phyloP scores from a whole-genome alignment of 768 basidiomycete genomes.

The Macrolepiota dolichaula region DNA sequence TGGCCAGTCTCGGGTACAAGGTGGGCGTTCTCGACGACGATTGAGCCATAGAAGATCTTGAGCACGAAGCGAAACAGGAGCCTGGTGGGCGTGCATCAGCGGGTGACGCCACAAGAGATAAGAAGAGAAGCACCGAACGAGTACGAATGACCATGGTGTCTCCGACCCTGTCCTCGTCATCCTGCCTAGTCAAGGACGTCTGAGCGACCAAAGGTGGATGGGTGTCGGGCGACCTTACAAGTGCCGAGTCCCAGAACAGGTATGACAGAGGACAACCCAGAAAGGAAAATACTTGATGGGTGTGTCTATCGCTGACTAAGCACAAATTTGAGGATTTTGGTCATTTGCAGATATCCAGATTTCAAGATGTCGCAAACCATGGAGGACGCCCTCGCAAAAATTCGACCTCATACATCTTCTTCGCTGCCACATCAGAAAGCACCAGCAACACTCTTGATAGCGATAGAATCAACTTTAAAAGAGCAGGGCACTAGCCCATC shows the following conservation, averaged over 20 bases:
- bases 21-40: constrained; percentile 77
- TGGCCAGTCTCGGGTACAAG: constrained; percentile 68
- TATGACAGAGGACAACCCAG: not conserved
- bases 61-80: constrained; percentile 78
- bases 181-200: not conserved
- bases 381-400: constrained; percentile 76
- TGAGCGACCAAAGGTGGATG: not conserved
- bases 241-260: no score
- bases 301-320: constrained; percentile 16
- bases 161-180: constrained; percentile 27
- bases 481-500: constrained; percentile 66
- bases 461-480: constrained; percentile 76
- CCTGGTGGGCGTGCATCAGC: constrained; percentile 29
- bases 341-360: not conserved
- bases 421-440: constrained; percentile 84
- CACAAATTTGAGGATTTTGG: constrained; percentile 14
- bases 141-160: constrained; percentile 47
- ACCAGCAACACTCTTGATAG: constrained; percentile 80
- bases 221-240: not conserved
- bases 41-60: constrained; percentile 87
- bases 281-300: constrained; percentile 1
- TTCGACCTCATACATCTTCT: constrained; percentile 81
- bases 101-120: not conserved
- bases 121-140: constrained; percentile 51
- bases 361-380: constrained; percentile 25